A percentile compares a stretch with the other conserved stretches of the same genome.
These are phyloP conservation scores for Mortierella sp. DNA, from an alignment of 371 early-diverging fungal species.

Conservation along the genomic window DNA sequence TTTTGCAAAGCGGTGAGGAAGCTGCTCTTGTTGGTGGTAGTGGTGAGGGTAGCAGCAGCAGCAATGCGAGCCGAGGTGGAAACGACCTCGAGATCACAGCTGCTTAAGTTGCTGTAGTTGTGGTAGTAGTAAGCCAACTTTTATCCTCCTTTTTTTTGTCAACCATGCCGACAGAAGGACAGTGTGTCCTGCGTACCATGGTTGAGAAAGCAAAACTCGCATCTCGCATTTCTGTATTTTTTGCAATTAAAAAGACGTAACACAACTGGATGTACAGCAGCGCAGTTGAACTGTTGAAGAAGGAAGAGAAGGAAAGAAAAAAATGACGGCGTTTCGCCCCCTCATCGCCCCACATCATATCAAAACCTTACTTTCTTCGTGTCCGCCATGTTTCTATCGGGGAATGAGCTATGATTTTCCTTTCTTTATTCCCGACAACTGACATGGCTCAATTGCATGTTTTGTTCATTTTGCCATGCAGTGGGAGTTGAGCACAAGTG, in stretches of 20 bases:
- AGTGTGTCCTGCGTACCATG: neutral
- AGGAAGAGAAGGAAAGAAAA: neutral
- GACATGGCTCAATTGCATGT: too few relatives aligned
- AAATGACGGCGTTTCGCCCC: too few relatives aligned
- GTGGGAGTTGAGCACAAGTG: too few relatives aligned
- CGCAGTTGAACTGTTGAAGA: too few relatives aligned
- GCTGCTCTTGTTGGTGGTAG: neutral
- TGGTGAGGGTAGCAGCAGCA: neutral
- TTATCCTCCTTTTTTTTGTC: neutral
- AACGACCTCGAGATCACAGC: neutral
- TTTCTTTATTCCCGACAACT: too few relatives aligned
- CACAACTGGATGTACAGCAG: neutral
- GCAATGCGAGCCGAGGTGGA: neutral
- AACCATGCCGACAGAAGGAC: neutral
- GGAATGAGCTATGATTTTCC: too few relatives aligned
- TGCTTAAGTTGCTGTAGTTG: neutral
- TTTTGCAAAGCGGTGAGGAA: neutral
- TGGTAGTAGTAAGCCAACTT: neutral
- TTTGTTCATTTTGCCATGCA: neutral
- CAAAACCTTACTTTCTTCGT: too few relatives aligned
- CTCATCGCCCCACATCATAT: too few relatives aligned
- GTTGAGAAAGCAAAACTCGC: neutral
- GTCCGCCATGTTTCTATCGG: too few relatives aligned
- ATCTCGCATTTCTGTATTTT: neutral
- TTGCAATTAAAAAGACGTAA: neutral